Evolutionary conservation across 768 basidiomycete genomes (phyloP).

Genomic region (Phylloporus sp.): DNA sequence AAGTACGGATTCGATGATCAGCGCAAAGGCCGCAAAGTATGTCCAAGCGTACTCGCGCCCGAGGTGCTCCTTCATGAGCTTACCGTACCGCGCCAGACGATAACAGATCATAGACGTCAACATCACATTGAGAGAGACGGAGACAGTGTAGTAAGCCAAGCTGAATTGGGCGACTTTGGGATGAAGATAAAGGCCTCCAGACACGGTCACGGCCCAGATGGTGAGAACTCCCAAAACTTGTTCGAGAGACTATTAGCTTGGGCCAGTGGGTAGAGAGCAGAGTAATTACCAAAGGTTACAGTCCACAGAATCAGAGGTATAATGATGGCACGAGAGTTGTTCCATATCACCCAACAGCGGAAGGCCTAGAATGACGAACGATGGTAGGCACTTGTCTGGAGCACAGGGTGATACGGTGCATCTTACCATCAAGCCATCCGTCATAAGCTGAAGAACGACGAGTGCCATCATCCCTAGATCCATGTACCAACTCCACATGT

Average conservation of each 20-base stretch:
- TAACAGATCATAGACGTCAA: constrained; percentile 11
- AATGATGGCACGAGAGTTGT: constrained; percentile 2
- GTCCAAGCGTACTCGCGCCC: constrained; percentile 1
- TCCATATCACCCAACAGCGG: constrained; percentile 37
- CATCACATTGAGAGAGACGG: neutral
- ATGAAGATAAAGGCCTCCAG: neutral
- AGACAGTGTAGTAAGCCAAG: constrained; percentile 1
- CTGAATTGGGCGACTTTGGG: neutral
- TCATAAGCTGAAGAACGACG: constrained; percentile 28
- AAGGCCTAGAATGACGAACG: constrained; percentile 26
- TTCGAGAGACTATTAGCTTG: neutral
- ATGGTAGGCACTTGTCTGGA: neutral
- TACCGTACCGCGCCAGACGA: neutral
- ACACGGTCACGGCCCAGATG: neutral
- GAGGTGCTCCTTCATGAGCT: neutral
- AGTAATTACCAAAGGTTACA: constrained; percentile 7
- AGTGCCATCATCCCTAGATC: constrained; percentile 18
- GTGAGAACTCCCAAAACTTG: constrained; percentile 4
- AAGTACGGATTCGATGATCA: constrained; percentile 14
- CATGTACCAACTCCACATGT: constrained; percentile 11
- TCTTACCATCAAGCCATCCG: constrained; percentile 25
- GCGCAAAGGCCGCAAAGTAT: constrained; percentile 2
- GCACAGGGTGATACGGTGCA: neutral
- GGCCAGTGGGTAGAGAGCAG: neutral
- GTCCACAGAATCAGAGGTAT: constrained; percentile 11